phyloP scores from a whole-genome alignment of 2,329 filamentous ascomycete species.

The Trichoderma simmonsii region DNA sequence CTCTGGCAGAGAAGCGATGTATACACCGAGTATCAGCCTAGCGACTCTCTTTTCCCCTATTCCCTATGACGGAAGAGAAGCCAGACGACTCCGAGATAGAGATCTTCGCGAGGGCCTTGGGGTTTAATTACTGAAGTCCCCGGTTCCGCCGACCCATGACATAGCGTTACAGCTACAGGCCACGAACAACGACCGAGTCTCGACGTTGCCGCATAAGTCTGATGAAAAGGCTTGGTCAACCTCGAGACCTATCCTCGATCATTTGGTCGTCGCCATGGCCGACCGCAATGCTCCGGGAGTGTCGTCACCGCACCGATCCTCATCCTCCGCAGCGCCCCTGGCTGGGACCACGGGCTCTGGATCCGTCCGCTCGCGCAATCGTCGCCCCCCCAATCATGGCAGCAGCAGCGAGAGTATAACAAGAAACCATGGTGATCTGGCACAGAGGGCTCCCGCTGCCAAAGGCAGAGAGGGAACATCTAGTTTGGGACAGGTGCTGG shows the following conservation, averaged over 20 bases:
- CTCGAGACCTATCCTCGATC: constrained; percentile 32
- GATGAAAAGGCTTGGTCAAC: constrained; percentile 32
- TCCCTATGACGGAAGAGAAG: constrained; percentile 16
- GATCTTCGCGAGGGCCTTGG: constrained; percentile 9
- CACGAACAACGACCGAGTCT: constrained; percentile 5
- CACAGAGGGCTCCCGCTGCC: background rate
- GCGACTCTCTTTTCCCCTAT: constrained; percentile 16
- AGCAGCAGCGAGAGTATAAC: background rate
- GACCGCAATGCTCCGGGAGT: constrained; percentile 31
- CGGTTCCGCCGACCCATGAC: constrained; percentile 7
- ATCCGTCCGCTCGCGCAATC: constrained; percentile 49
- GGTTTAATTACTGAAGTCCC: constrained; percentile 11
- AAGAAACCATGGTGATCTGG: background rate
- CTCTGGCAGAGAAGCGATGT: constrained; percentile 1
- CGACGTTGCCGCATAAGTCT: constrained; percentile 23
- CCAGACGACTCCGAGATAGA: constrained; percentile 9
- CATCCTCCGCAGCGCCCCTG: constrained; percentile 44
- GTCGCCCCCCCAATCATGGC: constrained; percentile 40
- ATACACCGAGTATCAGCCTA: constrained; percentile 1
- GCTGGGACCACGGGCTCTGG: constrained; percentile 40
- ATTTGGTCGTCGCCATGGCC: constrained; percentile 38
- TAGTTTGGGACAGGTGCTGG: constrained; percentile 41
- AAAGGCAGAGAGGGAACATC: background rate
- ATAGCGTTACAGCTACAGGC: background rate
- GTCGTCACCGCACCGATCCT: constrained; percentile 40